A percentile compares a stretch with the other conserved stretches of the same genome.
Conservation (phyloP, 768 basidiomycete species). For the Mycena leptocephala region DNA sequence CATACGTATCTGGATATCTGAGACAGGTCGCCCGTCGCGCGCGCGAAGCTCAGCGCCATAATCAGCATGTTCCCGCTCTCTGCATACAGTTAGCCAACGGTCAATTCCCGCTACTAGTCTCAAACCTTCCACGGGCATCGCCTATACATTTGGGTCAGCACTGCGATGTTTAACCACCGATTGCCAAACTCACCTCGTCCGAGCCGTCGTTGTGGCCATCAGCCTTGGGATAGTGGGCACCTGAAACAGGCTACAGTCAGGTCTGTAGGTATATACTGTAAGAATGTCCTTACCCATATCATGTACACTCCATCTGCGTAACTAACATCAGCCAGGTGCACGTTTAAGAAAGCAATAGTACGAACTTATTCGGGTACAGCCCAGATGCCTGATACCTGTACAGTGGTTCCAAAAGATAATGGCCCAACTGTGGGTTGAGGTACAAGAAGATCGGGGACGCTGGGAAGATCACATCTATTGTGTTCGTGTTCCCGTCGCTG, state of each 20-base stretch:
- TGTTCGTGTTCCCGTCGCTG: conserved; percentile 58
- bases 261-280: not conserved
- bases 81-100: conserved; percentile 37
- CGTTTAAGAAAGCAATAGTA: not conserved
- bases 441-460: conserved; percentile 72
- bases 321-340: not conserved
- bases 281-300: conserved; percentile 65
- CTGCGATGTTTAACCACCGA: conserved; percentile 45
- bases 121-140: conserved; percentile 15
- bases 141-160: not conserved
- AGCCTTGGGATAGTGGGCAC: conserved; percentile 60
- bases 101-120: not conserved
- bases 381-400: conserved; percentile 80
- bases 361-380: conserved; percentile 69
- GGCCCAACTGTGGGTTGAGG: conserved; percentile 68
- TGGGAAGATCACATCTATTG: conserved; percentile 70
- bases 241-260: conserved; percentile 36
- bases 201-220: conserved; percentile 63
- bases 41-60: conserved; percentile 77
- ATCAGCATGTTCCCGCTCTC: conserved; percentile 86
- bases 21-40: conserved; percentile 66
- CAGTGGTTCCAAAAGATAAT: conserved; percentile 72
- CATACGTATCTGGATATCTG: conserved; percentile 64
- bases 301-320: conserved; percentile 69
- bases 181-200: conserved; percentile 68